These are phyloP conservation scores for Rhynchospora pubera DNA, from an alignment of 176 grass and related monocot genomes.

Conservation along the genomic window DNA sequence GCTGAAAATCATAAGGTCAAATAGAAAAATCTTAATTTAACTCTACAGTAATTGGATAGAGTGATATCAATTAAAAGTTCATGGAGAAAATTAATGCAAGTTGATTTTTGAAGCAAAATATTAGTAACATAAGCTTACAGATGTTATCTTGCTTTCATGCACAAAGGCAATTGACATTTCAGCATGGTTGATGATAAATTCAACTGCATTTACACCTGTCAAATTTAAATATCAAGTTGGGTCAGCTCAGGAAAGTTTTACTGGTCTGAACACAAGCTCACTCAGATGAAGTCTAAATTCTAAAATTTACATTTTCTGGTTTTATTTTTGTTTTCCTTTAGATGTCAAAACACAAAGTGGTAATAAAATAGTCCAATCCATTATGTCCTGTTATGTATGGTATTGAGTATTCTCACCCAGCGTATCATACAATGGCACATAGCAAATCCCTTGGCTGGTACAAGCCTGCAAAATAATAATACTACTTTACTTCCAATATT, in stretches of 20 bases:
- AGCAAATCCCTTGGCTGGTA: constrained; percentile 77
- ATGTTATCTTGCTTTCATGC: constrained; percentile 81
- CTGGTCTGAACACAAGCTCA: not conserved
- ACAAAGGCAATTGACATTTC: constrained; percentile 91
- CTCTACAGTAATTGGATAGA: not conserved
- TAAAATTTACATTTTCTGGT: not conserved
- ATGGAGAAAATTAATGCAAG: not conserved
- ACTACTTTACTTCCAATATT: not conserved
- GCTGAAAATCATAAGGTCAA: constrained; percentile 23
- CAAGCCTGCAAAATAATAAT: constrained; percentile 55
- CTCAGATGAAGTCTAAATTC: not conserved
- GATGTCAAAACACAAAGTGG: not conserved
- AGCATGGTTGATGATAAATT: constrained; percentile 77
- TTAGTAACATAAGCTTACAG: constrained; percentile 40
- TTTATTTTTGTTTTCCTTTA: not conserved
- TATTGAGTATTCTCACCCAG: constrained; percentile 45
- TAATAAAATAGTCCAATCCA: not conserved
- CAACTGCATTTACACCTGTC: constrained; percentile 90
- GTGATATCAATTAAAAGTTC: constrained; percentile 1
- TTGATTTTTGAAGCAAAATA: not conserved
- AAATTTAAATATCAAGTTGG: not conserved
- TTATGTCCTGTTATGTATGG: not conserved
- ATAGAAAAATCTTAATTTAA: not conserved
- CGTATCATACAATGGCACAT: constrained; percentile 89
- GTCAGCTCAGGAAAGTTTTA: not conserved